Evolutionary conservation across 2,329 filamentous ascomycete species (phyloP), one percentile per base, ranked within the genome.

Genomic region (Trichoderma pleuroti): DNA sequence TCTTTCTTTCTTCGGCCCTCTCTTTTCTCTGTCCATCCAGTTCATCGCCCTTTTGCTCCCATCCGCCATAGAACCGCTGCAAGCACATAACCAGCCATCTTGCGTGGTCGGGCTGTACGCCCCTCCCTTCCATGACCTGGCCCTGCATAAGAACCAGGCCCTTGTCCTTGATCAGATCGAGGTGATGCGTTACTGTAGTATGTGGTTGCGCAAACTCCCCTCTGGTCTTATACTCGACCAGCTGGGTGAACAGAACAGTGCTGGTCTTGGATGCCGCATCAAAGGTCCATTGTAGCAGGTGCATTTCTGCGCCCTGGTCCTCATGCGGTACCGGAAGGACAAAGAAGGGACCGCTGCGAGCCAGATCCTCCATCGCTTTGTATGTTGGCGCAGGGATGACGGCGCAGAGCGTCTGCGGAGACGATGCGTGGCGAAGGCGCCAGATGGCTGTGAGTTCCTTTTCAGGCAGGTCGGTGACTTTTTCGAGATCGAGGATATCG

Each of bases 281-380:
- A 81, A 97, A 98, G 0, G 92, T 92, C 93, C 97, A 99, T 82
- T 99, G 95, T 73, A 99, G 82, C 81, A 97, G 97, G 82, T 99
- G 96, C 59, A 99, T 94, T 81, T 98, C 96, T 60, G 94, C 93
- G 65, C 93, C 93, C 74, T 85, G 84, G 28, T 81, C 83, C 60
- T 83, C 82, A 81, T 87, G 92, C 74, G 92, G 92, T 8, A 98
- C 87, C 0, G 96, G 96, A 1, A 99, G 88, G 69, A 99, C 91
- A 82, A 99, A 99, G 76, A 94, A 91, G 16, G 96, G 96, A 79
- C 95, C 88, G 65, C 84, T 84, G 73, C 89, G 89, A 16, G 94
- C 96, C 3, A 90, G 89, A 0, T 83, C 79, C 73, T 91, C 88
- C 78, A 99, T 93, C 65, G 88, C 85, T 39, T 84, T 79, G 83